Conservation (phyloP, 257 asterid species). For the Ballota nigra region DNA sequence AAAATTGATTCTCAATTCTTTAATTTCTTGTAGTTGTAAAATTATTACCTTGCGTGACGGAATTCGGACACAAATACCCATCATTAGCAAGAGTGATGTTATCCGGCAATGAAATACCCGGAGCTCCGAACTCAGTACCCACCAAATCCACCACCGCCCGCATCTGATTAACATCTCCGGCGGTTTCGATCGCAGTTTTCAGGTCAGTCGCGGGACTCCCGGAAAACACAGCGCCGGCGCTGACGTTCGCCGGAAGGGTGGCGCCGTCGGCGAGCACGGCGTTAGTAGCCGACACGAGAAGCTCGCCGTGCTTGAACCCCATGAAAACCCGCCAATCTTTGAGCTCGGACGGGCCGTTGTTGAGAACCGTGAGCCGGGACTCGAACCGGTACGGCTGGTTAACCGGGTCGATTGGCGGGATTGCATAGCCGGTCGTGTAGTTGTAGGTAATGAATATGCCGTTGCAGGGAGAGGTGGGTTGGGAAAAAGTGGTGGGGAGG, state of each 20-base stretch:
- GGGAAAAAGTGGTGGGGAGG: constrained; percentile 41
- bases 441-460: constrained; percentile 47
- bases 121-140: constrained; percentile 68
- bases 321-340: constrained; percentile 67
- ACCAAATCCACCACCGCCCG: constrained; percentile 42
- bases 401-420: constrained; percentile 47
- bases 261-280: constrained; percentile 64
- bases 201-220: constrained; percentile 53
- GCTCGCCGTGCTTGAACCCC: constrained; percentile 56
- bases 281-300: constrained; percentile 46
- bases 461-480: constrained; percentile 54
- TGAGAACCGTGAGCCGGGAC: constrained; percentile 48
- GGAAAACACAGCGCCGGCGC: constrained; percentile 50
- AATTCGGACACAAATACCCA: constrained; percentile 45
- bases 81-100: constrained; percentile 55
- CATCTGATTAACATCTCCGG: constrained; percentile 60
- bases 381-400: constrained; percentile 60
- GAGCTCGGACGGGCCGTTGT: constrained; percentile 50
- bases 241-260: constrained; percentile 53
- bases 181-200: constrained; percentile 58
- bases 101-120: constrained; percentile 46
- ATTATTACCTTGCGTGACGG: constrained; percentile 19
- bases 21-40: no score
- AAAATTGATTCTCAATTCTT: no score
- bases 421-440: constrained; percentile 28